A percentile compares a stretch with the other conserved stretches of the same genome.
phyloP scores from a whole-genome alignment of 2,329 filamentous ascomycete genomes.

The Ampelomyces quisqualis region DNA sequence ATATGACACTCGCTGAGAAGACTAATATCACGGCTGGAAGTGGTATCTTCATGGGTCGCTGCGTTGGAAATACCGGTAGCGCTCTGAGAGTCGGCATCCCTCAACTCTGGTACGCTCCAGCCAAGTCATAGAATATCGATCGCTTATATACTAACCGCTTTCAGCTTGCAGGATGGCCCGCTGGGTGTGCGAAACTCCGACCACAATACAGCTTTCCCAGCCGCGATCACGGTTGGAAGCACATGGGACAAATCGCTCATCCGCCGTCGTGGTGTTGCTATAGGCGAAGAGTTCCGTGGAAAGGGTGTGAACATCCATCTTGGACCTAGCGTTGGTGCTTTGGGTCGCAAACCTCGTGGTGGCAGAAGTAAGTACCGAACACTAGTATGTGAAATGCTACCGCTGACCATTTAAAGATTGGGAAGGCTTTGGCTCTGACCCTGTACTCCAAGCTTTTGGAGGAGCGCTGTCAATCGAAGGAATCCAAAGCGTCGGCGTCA shows the following conservation, averaged over 20 bases:
- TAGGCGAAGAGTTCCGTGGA: constrained; percentile 70
- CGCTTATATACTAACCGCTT: background rate
- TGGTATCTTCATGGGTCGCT: constrained; percentile 69
- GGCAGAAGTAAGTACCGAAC: constrained; percentile 54
- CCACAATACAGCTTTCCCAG: constrained; percentile 73
- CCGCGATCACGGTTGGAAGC: constrained; percentile 74
- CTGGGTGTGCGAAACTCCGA: constrained; percentile 72
- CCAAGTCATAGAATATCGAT: background rate
- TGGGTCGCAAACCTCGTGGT: constrained; percentile 63
- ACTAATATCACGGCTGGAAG: constrained; percentile 73
- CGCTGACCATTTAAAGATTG: constrained; percentile 50
- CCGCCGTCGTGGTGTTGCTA: constrained; percentile 64
- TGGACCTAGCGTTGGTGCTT: constrained; percentile 68
- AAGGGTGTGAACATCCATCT: constrained; percentile 73
- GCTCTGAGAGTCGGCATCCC: constrained; percentile 70
- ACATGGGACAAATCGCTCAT: constrained; percentile 74
- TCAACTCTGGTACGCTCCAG: constrained; percentile 53
- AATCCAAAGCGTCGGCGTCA: constrained; percentile 70
- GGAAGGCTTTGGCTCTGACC: constrained; percentile 73
- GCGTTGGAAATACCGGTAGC: constrained; percentile 75
- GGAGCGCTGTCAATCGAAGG: constrained; percentile 76
- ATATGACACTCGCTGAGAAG: constrained; percentile 80
- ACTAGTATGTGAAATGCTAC: background rate
- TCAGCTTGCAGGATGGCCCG: constrained; percentile 62
- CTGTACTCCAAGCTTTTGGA: constrained; percentile 70